Evolutionary conservation across 495 filamentous ascomycete genomes (phyloP).

Genomic region (Pseudevernia furfuracea): DNA sequence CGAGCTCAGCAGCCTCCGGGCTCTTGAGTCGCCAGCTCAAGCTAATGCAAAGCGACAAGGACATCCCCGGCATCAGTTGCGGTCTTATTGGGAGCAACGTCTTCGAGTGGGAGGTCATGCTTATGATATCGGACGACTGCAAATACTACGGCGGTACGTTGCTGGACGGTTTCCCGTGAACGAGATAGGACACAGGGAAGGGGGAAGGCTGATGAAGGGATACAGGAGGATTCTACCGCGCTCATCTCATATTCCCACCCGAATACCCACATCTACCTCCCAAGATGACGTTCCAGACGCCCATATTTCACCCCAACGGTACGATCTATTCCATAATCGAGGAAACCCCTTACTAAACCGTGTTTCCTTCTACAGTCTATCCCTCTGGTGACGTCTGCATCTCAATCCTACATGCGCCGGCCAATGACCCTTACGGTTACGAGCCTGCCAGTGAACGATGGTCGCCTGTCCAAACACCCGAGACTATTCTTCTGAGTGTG

Average conservation of each 20-base stretch:
- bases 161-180: neutral
- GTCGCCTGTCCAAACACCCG: conserved; percentile 95
- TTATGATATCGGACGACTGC: conserved; percentile 96
- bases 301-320: conserved; percentile 93
- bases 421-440: conserved; percentile 94
- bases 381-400: conserved; percentile 87
- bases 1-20: conserved; percentile 54
- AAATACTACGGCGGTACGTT: conserved; percentile 78
- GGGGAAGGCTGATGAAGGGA: neutral
- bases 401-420: conserved; percentile 91
- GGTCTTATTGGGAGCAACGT: conserved; percentile 82
- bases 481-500: conserved; percentile 86
- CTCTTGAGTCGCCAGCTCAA: conserved; percentile 81
- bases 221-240: conserved; percentile 81
- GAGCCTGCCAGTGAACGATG: conserved; percentile 87
- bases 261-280: conserved; percentile 88
- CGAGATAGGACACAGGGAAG: neutral
- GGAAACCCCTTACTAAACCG: neutral
- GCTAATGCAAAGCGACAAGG: conserved; percentile 84
- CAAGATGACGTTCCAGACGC: conserved; percentile 79
- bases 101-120: conserved; percentile 99
- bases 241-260: conserved; percentile 65
- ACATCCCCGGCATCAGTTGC: conserved; percentile 89
- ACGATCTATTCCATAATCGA: conserved; percentile 24
- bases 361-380: conserved; percentile 52